Evolutionary conservation across 495 filamentous ascomycete species (phyloP), one percentile per base, ranked within the genome.

Genomic region (Neurospora cerealis): DNA sequence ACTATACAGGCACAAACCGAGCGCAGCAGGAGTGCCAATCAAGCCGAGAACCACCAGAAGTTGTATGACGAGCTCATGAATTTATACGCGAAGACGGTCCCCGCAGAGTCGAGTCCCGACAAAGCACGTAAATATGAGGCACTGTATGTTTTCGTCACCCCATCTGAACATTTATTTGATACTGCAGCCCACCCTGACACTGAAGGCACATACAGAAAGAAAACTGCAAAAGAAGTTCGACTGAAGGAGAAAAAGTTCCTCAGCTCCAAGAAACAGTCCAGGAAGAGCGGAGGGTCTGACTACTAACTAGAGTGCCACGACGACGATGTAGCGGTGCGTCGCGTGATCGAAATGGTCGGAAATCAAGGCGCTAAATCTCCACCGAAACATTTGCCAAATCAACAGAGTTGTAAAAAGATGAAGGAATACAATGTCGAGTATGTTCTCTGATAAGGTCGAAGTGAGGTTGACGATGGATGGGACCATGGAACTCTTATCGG

Each of bases 181-280:
- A 69, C 10, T 21, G 11, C 11, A 62, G 24, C 36, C 8, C n/a
- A 54, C 70, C 24, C 75, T 77, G 60, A 77, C 39, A 42, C 17
- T 34, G 32, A 19, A 34, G 54, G 15, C 5, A 32, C 54, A 34
- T 9, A 62, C 62, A 97, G 94, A 74, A 87, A 93, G 82, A 91
- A 90, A 71, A 85, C 87, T 24, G 91, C 91, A 72, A 93, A 91
- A 72, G 89, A 93, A 74, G 79, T 83, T n/a, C 85, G 94, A 70
- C 74, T 97, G 42, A 89, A 85, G 78, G 81, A 78, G 19, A 98
- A 98, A 83, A 97, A 96, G 83, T 76, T 85, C 37, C 92, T 92
- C 70, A 90, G 91, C 76, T 88, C 84, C 69, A 98, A 98, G 84
- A 98, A 98, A 82, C 86, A 86, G 34, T 87, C 84, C 73, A 88